Base-by-base conservation (phyloP, 108 stramenopile species). In the Pelagomonas calceolata region DNA sequence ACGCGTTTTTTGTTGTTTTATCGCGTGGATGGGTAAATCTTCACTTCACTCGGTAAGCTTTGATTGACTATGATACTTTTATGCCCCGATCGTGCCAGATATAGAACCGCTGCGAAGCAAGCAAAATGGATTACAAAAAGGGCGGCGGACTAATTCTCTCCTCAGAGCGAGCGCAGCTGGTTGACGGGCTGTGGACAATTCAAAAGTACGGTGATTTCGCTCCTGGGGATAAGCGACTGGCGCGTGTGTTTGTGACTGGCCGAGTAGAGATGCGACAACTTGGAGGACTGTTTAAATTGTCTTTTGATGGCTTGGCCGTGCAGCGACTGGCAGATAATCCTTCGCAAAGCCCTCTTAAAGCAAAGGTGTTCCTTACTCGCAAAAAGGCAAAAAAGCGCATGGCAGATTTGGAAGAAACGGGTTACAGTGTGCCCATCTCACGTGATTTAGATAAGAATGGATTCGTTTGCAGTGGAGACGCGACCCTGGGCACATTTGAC, bases 321-420 rank as follows among this genome's bases (percentile, higher is more conserved):
- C 51, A 70, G 4, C 74, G 66, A 26, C 76, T 30, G 9, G 36
- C 31, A 7, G 35, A 14, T 32, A 36, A 34, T 14, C 29, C 18
- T 0, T 32, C 26, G 12, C 31, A n/a, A 16, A 74, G 72, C 30
- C 71, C 65, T n/a, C 34, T 70, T 9, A 12, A 12, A 35, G 31
- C 36, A 73, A 32, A 44, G 34, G 72, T 82, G 12, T 84, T 73
- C 68, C 73, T 84, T 34, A 80, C 81, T 30, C 80, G 79, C 60
- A 84, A 84, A 78, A 82, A 80, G 69, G 72, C 84, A n/a, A 84
- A 84, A 76, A 71, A 68, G 45, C 72, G 84, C 37, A 84, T 84
- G 84, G 64, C 81, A 21, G 84, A 84, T 46, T 30, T 80, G 32
- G 81, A 84, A 34, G 81, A 82, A 66, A 80, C 79, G 1, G 81